Base-by-base conservation (phyloP, 345 rosid genomes). In the Lepidium aucheri region DNA sequence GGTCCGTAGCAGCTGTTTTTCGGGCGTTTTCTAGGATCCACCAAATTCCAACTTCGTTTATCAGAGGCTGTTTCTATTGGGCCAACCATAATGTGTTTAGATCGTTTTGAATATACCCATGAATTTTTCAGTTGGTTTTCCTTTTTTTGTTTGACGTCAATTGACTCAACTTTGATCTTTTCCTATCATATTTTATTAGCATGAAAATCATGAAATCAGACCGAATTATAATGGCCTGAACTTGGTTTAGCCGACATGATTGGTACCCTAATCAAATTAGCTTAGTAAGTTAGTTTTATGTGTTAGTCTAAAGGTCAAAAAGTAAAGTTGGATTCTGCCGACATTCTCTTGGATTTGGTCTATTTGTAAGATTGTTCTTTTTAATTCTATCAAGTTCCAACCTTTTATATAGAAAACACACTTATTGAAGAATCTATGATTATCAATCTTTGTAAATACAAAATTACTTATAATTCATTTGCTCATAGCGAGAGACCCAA, bases 321-420 rank as follows among this genome's bases (percentile, higher is more conserved):
- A 69, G 66, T 69, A 57, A 60, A 68, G 67, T 51, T 40, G 43
- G 67, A 60, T 60, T 60, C 53, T 71, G 69, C 64, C 75, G 75
- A 71, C 75, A 71, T 55, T 39, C 22, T 1, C 44, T 63, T 72
- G 43, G 65, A 64, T 72, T 72, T 72, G 36, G 51, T 72, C 75
- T 53, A 8, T 39, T 63, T 39, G 35, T 24, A 46, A 63, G 69
- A 35, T 55, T 63, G 54, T 9, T 12, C 18, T 53, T 14, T 43
- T 62, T 53, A 28, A 34, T 17, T 36, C 52, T 47, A 53, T 62
- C 22, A 43, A 35, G 17, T 35, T 53, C 7, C 40, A 62, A 62
- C 24, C 69, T 63, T 71, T 50, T 10, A 8, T 20, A 28, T 11
- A 71, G 54, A 58, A 36, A 30, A 54, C 43, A 63, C 32, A 24